Evolutionary conservation across 2,329 filamentous ascomycete species (phyloP), one percentile per base, ranked within the genome.

Genomic region (Hortaea sp.): DNA sequence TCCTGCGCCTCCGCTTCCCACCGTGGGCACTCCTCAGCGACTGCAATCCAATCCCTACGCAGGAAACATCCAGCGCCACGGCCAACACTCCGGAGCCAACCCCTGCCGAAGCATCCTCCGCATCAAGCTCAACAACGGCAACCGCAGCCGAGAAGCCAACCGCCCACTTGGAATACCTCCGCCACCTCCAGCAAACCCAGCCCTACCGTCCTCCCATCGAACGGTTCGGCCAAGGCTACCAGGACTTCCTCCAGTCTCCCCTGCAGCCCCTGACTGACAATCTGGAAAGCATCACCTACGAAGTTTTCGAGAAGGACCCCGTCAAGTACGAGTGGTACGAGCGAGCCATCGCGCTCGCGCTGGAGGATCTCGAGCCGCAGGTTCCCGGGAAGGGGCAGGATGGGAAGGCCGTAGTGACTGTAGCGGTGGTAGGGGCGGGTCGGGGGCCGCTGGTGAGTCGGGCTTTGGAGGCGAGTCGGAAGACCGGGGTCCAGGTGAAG

Each of bases 281-380:
- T 57, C 75, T 98, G 10, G 94, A 98, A 64, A 95, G 88, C 41
- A 85, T 94, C 38, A 98, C 92, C 0, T 98, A 98, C 65, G 92
- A 98, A 63, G 90, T 97, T 2, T 98, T 98, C 59, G 92, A 98
- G 65, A 94, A 94, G 56, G 94, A 98, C 53, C 92, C 92, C 0
- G 85, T 98, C 68, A 98, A 98, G 67, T 98, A 98, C 63, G 82
- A 88, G 53, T 94, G 90, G 75, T 98, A 98, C 63, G 88, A 97
- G 64, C 74, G 77, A 40, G 92, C 92, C 10, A 84, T 94, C 47
- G 78, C 79, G 4, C 79, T 85, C 53, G 90, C 92, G 0, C 73
- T 98, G 51, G 74, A 70, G 9, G 89, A 97, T 59, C 94, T 92
- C 83, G 74, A 86, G 48, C 73, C 77, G 30, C 88, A 87, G 61